Evolutionary conservation across 2,329 filamentous ascomycete species (phyloP), one percentile per base, ranked within the genome.

Genomic region (Lecanicillium sp.): DNA sequence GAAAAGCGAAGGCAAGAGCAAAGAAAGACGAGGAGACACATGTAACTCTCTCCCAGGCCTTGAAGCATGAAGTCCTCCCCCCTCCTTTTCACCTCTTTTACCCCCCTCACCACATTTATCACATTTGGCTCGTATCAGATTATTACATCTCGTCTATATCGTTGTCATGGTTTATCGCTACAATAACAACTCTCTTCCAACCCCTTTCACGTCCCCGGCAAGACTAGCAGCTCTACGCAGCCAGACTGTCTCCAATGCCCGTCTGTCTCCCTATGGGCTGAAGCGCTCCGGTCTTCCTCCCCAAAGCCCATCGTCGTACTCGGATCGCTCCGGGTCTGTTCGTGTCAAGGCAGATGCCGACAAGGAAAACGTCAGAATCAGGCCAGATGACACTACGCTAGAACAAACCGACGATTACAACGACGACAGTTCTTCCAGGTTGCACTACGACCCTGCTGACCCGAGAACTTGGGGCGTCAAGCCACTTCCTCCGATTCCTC

Each of bases 381-480:
- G 13, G 15, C 22, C 39, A 4, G 29, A 37, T 22, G 22, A 29
- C 13, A 25, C 27, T n/a, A n/a, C n/a, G n/a, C n/a, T n/a, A n/a
- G n/a, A n/a, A 4, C 12, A 20, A 14, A n/a, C 39, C 12, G 29
- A 22, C n/a, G 25, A 30, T 14, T 3, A 8, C 17, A 14, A 33
- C 10, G 35, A 42, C 9, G 27, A 39, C 7, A n/a, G n/a, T n/a
- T n/a, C n/a, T n/a, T 25, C 29, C 35, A 19, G 5, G 3, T 17
- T 17, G 22, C 36, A 36, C 4, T 39, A 37, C 28, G 46, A 46
- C 27, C 35, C 36, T 17, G 17, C 25, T 5, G 36, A 44, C 13
- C 36, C 40, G 5, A 42, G 30, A 12, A 42, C 40, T n/a, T 48
- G 47, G 44, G 40, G 37, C 11, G 11, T 37, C 17, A 44, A 36